Percentiles rank a stretch among this genome's conserved stretches.
Conservation (phyloP, 495 filamentous ascomycete species). For the Parathielavia hyrcaniae region DNA sequence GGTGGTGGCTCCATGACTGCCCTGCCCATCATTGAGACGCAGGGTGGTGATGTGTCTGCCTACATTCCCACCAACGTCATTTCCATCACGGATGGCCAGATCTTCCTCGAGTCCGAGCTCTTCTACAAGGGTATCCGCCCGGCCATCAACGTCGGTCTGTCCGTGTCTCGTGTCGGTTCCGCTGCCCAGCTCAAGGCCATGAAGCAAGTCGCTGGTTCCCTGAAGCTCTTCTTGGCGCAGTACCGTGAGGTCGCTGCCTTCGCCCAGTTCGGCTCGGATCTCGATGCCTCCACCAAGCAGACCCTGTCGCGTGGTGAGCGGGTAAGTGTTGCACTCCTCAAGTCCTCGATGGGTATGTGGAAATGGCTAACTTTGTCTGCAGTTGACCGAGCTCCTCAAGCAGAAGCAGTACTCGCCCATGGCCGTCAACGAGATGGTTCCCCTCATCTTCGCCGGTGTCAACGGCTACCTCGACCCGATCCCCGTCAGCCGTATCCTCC, state of each 20-base stretch:
- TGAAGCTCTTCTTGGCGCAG: conserved; percentile 99
- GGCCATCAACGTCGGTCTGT: conserved; percentile 99
- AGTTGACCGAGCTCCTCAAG: conserved; percentile 93
- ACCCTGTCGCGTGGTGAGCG: conserved; percentile 98
- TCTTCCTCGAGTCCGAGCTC: conserved; percentile 98
- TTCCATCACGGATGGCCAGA: conserved; percentile 99
- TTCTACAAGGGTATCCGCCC: conserved; percentile 99
- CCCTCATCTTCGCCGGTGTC: conserved; percentile 98
- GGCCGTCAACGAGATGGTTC: conserved; percentile 99
- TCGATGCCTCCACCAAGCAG: conserved; percentile 98
- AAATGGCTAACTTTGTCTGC: conserved; percentile 34
- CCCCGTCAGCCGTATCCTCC: conserved; percentile 78
- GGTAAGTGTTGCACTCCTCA: conserved; percentile 48
- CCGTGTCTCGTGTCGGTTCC: conserved; percentile 98
- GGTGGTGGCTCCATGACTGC: conserved; percentile 96
- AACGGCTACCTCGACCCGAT: conserved; percentile 88
- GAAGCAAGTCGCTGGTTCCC: conserved; percentile 99
- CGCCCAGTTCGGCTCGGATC: conserved; percentile 99
- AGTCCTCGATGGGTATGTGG: neutral
- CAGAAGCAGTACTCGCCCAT: conserved; percentile 99
- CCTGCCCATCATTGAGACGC: conserved; percentile 97
- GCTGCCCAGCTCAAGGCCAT: conserved; percentile 99
- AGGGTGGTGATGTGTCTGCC: conserved; percentile 99
- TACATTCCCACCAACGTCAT: conserved; percentile 99
- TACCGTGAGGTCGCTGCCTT: conserved; percentile 99